Percentiles rank a stretch among this genome's conserved stretches.
Conservation (phyloP, 2,329 filamentous ascomycete species). For the Talaromyces sp. region DNA sequence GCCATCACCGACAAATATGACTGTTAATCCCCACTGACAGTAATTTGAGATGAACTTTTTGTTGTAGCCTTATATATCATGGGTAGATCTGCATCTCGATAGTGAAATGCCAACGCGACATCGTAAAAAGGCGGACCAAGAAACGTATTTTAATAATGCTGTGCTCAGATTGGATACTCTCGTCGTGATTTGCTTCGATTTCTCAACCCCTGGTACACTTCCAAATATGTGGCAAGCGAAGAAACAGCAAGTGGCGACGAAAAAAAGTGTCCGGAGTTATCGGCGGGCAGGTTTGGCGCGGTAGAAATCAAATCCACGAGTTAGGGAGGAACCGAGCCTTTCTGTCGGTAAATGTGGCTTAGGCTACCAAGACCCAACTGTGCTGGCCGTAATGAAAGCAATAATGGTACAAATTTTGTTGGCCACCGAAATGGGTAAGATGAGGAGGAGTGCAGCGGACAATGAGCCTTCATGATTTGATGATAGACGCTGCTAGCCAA, state of each 20-base stretch:
- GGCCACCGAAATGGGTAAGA: slow-evolving; percentile 8
- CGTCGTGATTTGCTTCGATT: not conserved
- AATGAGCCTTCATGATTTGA: slow-evolving; percentile 14
- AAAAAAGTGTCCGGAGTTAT: not conserved
- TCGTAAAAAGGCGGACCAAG: not conserved
- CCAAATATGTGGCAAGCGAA: not conserved
- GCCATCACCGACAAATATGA: not conserved
- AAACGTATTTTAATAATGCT: not conserved
- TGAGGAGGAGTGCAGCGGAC: not conserved
- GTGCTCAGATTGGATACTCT: not conserved
- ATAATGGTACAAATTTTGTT: not conserved
- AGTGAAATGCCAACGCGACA: slow-evolving; percentile 4
- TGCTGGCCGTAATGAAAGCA: not conserved
- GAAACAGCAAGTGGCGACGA: slow-evolving; percentile 8
- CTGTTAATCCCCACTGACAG: not conserved
- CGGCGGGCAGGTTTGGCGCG: slow-evolving; percentile 3
- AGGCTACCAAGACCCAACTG: not conserved
- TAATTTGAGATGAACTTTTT: not conserved
- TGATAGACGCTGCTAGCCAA: slow-evolving; percentile 7
- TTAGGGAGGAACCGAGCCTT: slow-evolving; percentile 8
- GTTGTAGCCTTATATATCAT: not conserved
- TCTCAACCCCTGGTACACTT: not conserved
- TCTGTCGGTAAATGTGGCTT: slow-evolving; percentile 1
- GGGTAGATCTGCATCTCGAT: not conserved
- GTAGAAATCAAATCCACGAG: not conserved